These are phyloP conservation scores for Candida sanyaensis DNA, from an alignment of 1,139 yeast genomes.

Conservation along the genomic window DNA sequence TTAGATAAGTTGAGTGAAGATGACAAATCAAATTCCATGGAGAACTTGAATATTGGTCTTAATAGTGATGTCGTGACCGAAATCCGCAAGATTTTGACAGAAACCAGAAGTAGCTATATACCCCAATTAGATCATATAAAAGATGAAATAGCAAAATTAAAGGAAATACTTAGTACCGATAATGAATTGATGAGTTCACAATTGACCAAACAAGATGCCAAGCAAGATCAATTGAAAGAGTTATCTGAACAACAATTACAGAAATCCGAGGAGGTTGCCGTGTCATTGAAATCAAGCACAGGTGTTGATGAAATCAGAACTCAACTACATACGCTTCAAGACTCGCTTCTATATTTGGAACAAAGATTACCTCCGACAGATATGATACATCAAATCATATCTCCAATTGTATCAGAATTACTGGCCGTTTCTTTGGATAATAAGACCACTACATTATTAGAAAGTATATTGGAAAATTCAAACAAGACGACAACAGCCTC, in stretches of 20 bases:
- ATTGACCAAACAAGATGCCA: neutral
- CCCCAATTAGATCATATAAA: constrained; percentile 1
- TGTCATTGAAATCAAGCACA: neutral
- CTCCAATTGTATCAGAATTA: constrained; percentile 28
- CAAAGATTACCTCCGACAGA: constrained; percentile 17
- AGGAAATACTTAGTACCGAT: constrained; percentile 1
- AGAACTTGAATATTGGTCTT: neutral
- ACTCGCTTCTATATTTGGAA: neutral
- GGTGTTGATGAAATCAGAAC: neutral
- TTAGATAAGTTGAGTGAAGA: constrained; percentile 15
- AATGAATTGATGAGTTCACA: constrained; percentile 3
- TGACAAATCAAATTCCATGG: neutral
- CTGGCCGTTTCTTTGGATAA: constrained; percentile 25
- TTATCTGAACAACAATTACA: constrained; percentile 1
- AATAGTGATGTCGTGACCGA: neutral
- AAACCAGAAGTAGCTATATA: neutral
- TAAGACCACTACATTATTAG: constrained; percentile 20
- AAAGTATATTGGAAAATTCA: constrained; percentile 18
- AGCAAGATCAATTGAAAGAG: constrained; percentile 2
- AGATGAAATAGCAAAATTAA: constrained; percentile 3
- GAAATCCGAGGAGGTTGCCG: neutral
- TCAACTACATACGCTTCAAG: neutral
- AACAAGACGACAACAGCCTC: constrained; percentile 6
- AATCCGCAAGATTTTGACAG: neutral
- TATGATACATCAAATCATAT: constrained; percentile 21